Evolutionary conservation across 2,329 filamentous ascomycete species (phyloP), one percentile per base, ranked within the genome.

Genomic region (Alternaria sp.): DNA sequence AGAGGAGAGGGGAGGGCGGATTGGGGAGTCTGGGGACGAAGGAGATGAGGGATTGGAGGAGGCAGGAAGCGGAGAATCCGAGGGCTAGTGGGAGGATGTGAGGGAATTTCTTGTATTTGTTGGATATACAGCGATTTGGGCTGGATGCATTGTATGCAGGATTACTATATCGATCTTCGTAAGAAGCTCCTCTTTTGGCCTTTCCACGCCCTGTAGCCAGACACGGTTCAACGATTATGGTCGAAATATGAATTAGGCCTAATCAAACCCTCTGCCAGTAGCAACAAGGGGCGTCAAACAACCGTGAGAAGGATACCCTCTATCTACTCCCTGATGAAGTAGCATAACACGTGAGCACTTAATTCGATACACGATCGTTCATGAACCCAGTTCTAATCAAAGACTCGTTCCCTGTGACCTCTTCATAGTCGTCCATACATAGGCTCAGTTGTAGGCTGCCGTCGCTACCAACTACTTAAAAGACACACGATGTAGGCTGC

Each of bases 11-110:
- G 52, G 94, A 98, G 77, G 96, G 96, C 5, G 96, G 96, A 0
- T 79, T 95, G 63, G 95, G 95, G 3, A 96, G 93, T 74, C 79
- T 98, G 78, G 93, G 93, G 3, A 98, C 95, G 5, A 97, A 93
- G 82, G 95, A 98, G 85, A 88, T 94, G 77, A 87, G 96, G 64
- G 93, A 97, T 70, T 94, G 90, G 81, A 88, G 93, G 79, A 89
- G 87, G 75, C 85, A 89, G 53, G 93, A 97, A 79, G 93, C 95
- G 6, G 83, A 88, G 67, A 91, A 97, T 84, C 94, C 94, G 47
- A 87, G 94, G 74, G 86, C 90, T 67, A 87, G 89, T 65, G 86
- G 90, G 68, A 87, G 90, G 64, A 89, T 89, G 79, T 74, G 49
- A 21, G 3, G 21, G 21, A 21, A 3, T 21, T n/a, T n/a, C n/a